phyloP scores from a whole-genome alignment of 2,329 filamentous ascomycete genomes.

The Fusarium agapanthi region DNA sequence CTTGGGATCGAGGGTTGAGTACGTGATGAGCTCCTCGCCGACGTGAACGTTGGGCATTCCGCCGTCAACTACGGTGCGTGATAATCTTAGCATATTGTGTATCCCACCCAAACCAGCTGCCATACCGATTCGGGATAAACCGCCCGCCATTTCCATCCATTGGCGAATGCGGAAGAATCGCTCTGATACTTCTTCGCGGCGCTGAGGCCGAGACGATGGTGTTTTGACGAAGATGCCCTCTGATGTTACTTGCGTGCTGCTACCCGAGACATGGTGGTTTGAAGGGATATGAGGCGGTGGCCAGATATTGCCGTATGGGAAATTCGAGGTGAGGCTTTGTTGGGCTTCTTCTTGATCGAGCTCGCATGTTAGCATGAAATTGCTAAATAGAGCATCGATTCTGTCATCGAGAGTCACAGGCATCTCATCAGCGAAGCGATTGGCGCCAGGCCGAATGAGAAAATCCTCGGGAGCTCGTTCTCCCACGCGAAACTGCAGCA shows the following conservation, averaged over 20 bases:
- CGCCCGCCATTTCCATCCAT: constrained; percentile 74
- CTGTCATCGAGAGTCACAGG: constrained; percentile 61
- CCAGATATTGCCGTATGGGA: constrained; percentile 71
- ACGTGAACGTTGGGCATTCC: constrained; percentile 55
- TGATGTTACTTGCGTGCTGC: constrained; percentile 37
- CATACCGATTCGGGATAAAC: constrained; percentile 43
- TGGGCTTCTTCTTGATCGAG: constrained; percentile 49
- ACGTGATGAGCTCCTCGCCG: constrained; percentile 68
- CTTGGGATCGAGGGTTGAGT: constrained; percentile 73
- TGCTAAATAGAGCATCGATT: constrained; percentile 65
- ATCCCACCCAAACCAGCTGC: constrained; percentile 34
- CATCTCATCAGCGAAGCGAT: constrained; percentile 59
- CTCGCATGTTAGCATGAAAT: constrained; percentile 72
- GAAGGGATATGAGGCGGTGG: constrained; percentile 77
- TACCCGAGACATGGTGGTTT: constrained; percentile 57
- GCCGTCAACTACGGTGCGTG: constrained; percentile 15
- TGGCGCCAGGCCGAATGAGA: constrained; percentile 35
- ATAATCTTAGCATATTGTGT: constrained; percentile 26
- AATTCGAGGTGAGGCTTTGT: constrained; percentile 43
- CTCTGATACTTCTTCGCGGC: constrained; percentile 69
- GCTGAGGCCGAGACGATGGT: constrained; percentile 53
- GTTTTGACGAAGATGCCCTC: constrained; percentile 37
- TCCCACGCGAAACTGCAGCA: constrained; percentile 63
- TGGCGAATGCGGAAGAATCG: constrained; percentile 77
- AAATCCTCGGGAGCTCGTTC: constrained; percentile 3